Base-by-base conservation (phyloP, 164 flowering plant species). In the Liriodendron chinense region DNA sequence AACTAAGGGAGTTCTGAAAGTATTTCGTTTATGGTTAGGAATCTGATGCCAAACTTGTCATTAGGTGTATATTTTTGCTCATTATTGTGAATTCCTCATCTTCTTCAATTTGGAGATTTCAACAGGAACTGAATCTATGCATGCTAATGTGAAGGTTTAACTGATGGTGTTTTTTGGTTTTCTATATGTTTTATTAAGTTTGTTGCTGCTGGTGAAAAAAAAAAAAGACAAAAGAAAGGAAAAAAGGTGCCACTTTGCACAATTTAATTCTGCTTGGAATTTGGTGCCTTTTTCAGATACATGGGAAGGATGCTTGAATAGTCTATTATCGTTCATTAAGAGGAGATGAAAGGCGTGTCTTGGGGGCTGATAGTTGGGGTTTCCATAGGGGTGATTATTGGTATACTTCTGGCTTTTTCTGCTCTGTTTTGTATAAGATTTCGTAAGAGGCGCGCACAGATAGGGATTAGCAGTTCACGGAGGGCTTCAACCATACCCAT, bases 311-410 rank as follows among this genome's bases (percentile, higher is more conserved):
- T 69, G 43, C 56, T 69, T 69, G 71, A 43, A 20, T n/a, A 43
- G 71, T 21, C 8, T 69, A 43, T 47, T 9, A n/a, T 47, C 13
- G 56, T 69, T 69, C 21, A 43, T n/a, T 13, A 66, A 14, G 62
- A 82, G 80, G 85, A 81, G 79, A 92, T 96, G 99, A 83, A 86
- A 79, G 97, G 81, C 14, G 83, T 81, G 72, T 87, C 97, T 53
- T 78, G 85, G 64, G 98, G 96, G 2, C 77, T 96, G 87, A 89
- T 94, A 76, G 85, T 96, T 74, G 99, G 99, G 73, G 82, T 94
- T 64, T 90, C 97, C 0, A 88, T 94, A 53, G 99, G 99, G 26
- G 92, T 96, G 68, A 90, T 96, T 49, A 89, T 92, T 79, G 99
- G 99, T 43, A 85, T 89, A 48, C 76, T 85, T 74, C 87, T 91